phyloP scores from a whole-genome alignment of 192 early-diverging fungal species.

The Coemansia sp. region DNA sequence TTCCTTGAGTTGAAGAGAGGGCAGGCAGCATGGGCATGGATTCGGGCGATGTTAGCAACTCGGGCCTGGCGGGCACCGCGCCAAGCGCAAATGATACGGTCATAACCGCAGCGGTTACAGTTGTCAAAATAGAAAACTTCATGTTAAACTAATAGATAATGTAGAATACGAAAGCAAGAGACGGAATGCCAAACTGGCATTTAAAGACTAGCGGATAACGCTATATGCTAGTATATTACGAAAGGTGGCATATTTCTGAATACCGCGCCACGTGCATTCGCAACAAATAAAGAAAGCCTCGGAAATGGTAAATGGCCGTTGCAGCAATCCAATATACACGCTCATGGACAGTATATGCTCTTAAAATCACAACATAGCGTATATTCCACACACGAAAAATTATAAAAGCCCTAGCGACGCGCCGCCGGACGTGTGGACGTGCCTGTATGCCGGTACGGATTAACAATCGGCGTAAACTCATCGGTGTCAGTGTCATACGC shows the following conservation, averaged over 20 bases:
- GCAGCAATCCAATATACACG: neutral
- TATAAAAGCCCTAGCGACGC: neutral
- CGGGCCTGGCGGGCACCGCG: neutral
- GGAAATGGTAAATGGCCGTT: neutral
- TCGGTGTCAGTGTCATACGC: constrained; percentile 43
- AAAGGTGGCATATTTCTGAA: neutral
- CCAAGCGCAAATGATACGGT: neutral
- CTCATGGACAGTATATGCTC: neutral
- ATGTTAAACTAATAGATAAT: neutral
- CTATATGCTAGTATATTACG: neutral
- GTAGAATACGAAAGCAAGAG: neutral
- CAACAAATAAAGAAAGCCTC: neutral
- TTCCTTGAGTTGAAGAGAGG: constrained; percentile 6
- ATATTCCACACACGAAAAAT: neutral
- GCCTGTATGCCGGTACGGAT: constrained; percentile 37
- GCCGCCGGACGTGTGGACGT: constrained; percentile 32
- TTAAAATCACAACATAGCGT: neutral
- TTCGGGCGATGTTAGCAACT: neutral
- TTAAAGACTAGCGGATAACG: no score
- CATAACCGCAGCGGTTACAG: neutral
- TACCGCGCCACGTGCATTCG: neutral
- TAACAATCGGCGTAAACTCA: constrained; percentile 18
- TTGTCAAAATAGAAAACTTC: neutral
- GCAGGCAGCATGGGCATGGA: neutral
- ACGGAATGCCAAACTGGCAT: neutral